Conservation (phyloP, 1,139 yeast genomes). For the Ogataea hybrid region DNA sequence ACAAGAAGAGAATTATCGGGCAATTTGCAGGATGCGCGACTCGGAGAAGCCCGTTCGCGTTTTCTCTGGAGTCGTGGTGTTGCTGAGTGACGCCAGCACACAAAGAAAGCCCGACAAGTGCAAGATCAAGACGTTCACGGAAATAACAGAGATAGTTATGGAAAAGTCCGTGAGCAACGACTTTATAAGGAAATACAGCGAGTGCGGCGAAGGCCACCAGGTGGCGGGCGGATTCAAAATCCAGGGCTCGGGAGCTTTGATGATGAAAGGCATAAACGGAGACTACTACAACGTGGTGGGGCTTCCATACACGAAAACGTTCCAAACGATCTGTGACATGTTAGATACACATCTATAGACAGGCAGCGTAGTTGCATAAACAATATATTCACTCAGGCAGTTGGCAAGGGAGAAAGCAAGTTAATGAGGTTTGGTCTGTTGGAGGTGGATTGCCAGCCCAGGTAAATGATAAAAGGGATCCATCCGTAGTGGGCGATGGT, state of each 20-base stretch:
- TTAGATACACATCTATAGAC: conserved; percentile 31
- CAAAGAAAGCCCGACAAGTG: conserved; percentile 22
- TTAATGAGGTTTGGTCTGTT: conserved; percentile 78
- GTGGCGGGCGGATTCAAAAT: conserved; percentile 95
- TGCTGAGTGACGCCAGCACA: conserved; percentile 39
- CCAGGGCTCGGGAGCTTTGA: conserved; percentile 68
- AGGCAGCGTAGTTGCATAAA: conserved; percentile 2
- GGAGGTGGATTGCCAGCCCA: conserved; percentile 87
- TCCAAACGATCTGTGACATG: conserved; percentile 29
- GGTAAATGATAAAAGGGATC: conserved; percentile 90
- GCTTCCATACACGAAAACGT: conserved; percentile 65
- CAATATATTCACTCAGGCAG: conserved; percentile 19
- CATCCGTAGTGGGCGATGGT: conserved; percentile 93
- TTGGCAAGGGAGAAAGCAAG: conserved; percentile 38
- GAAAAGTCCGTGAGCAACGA: conserved; percentile 49
- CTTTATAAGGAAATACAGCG: conserved; percentile 58
- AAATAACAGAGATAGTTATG: conserved; percentile 47
- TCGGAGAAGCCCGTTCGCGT: conserved; percentile 48
- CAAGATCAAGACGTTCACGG: conserved; percentile 30
- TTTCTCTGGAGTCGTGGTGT: conserved; percentile 63
- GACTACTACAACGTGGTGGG: conserved; percentile 92
- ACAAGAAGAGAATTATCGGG: conserved; percentile 47
- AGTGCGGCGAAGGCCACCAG: conserved; percentile 66
- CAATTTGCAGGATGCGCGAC: conserved; percentile 46
- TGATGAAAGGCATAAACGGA: conserved; percentile 66